phyloP scores from a whole-genome alignment of 768 basidiomycete genomes.

The Leccinum truebloodii region DNA sequence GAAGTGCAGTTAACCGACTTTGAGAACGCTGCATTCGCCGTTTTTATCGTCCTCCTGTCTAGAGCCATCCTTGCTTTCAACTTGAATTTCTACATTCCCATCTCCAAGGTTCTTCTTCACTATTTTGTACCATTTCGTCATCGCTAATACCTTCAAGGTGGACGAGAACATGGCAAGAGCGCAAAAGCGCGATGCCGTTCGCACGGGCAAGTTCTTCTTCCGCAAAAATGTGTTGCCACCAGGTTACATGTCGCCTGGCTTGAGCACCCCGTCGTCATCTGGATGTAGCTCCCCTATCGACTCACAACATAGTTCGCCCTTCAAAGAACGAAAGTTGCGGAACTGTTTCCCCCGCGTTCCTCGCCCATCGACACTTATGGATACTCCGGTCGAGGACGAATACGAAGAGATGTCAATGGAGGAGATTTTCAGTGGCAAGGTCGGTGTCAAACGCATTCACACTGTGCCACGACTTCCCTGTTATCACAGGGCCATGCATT shows the following conservation, averaged over 20 bases:
- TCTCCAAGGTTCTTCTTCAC: conserved; percentile 71
- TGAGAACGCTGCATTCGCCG: conserved; percentile 95
- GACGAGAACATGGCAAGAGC: conserved; percentile 96
- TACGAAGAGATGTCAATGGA: conserved; percentile 91
- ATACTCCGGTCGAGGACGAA: conserved; percentile 69
- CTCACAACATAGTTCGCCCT: conserved; percentile 32
- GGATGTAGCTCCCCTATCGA: conserved; percentile 39
- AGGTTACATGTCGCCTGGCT: conserved; percentile 37
- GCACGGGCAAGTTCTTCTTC: conserved; percentile 83
- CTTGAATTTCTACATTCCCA: conserved; percentile 94
- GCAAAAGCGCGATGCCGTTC: conserved; percentile 78
- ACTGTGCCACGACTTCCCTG: conserved; percentile 1
- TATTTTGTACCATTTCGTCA: neutral
- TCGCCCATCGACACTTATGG: conserved; percentile 51
- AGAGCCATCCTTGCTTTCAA: conserved; percentile 90
- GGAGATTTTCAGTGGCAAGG: conserved; percentile 95
- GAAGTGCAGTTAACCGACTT: conserved; percentile 99
- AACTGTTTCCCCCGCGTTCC: conserved; percentile 67
- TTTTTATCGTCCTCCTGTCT: conserved; percentile 93
- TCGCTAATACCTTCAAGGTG: conserved; percentile 54
- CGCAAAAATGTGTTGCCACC: conserved; percentile 79
- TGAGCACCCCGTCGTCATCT: conserved; percentile 49
- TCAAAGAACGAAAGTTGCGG: conserved; percentile 64
- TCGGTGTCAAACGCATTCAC: conserved; percentile 29
- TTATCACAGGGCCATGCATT: conserved; percentile 57